Evolutionary conservation across 2,329 filamentous ascomycete genomes (phyloP).

Genomic region (Aspergillus viridinutans): DNA sequence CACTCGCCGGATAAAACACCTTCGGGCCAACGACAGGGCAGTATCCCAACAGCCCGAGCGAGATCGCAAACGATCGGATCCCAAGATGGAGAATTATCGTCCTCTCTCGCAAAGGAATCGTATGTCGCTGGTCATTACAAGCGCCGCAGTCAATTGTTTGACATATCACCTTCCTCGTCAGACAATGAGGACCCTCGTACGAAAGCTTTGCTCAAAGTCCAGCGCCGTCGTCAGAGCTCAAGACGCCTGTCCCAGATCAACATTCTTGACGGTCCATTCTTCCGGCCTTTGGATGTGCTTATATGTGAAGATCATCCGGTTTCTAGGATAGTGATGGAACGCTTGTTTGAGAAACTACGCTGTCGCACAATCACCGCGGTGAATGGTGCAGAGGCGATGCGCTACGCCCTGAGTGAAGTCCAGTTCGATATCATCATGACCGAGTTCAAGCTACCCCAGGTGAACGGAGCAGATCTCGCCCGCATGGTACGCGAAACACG

Average conservation of each 20-base stretch:
- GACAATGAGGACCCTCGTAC: conserved; percentile 94
- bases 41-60: conserved; percentile 63
- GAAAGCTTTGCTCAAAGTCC: conserved; percentile 84
- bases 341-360: conserved; percentile 87
- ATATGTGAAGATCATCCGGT: conserved; percentile 98
- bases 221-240: conserved; percentile 92
- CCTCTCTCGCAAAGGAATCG: conserved; percentile 55
- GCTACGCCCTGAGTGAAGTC: conserved; percentile 92
- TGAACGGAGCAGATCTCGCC: conserved; percentile 91
- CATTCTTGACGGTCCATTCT: conserved; percentile 75
- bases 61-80: conserved; percentile 91
- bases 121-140: conserved; percentile 72
- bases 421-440: conserved; percentile 99
- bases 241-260: conserved; percentile 88
- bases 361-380: conserved; percentile 90
- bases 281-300: conserved; percentile 85
- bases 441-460: conserved; percentile 90
- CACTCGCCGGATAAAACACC: conserved; percentile 59
- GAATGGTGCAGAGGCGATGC: conserved; percentile 85
- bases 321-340: conserved; percentile 97
- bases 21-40: conserved; percentile 60
- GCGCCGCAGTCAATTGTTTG: conserved; percentile 87
- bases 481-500: conserved; percentile 97
- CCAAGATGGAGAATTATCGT: conserved; percentile 77
- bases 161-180: conserved; percentile 94